phyloP scores from a whole-genome alignment of 257 asterid species.

The Striga asiatica region DNA sequence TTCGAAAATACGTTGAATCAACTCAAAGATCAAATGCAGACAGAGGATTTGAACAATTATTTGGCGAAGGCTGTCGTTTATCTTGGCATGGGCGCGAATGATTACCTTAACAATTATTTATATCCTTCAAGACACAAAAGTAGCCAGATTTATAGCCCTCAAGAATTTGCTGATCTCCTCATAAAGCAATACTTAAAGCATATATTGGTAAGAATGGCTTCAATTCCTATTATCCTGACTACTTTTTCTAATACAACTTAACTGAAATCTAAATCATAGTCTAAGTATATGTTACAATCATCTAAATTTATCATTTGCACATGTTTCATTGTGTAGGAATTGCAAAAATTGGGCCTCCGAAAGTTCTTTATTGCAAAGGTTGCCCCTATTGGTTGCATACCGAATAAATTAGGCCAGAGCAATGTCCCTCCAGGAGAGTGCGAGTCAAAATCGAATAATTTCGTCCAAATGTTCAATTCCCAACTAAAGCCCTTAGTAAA shows the following conservation, averaged over 20 bases:
- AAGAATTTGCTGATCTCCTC: slow-evolving; percentile 16
- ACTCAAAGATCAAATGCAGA: slow-evolving; percentile 9
- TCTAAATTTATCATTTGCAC: neutral
- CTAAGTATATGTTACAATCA: too few relatives aligned
- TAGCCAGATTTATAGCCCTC: neutral
- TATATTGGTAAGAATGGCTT: slow-evolving; percentile 6
- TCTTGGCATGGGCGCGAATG: slow-evolving; percentile 11
- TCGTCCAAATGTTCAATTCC: slow-evolving; percentile 2
- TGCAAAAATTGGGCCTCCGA: slow-evolving; percentile 10
- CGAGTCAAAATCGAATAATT: neutral
- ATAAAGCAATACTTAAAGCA: neutral
- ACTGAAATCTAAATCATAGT: too few relatives aligned
- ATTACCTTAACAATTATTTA: slow-evolving; percentile 11
- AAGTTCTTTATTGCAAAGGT: slow-evolving; percentile 12
- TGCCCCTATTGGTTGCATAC: slow-evolving; percentile 12
- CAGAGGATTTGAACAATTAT: slow-evolving; percentile 9
- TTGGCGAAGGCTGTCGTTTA: slow-evolving; percentile 9
- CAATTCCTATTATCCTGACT: too few relatives aligned
- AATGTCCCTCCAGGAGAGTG: slow-evolving; percentile 8
- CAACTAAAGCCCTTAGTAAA: slow-evolving; percentile 1
- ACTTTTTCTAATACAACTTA: too few relatives aligned
- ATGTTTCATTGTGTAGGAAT: neutral
- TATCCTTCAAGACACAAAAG: neutral
- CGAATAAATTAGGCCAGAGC: rapidly evolving
- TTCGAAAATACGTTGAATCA: slow-evolving; percentile 8